Conservation (phyloP, 2,329 filamentous ascomycete species). For the Fusarium humuli region DNA sequence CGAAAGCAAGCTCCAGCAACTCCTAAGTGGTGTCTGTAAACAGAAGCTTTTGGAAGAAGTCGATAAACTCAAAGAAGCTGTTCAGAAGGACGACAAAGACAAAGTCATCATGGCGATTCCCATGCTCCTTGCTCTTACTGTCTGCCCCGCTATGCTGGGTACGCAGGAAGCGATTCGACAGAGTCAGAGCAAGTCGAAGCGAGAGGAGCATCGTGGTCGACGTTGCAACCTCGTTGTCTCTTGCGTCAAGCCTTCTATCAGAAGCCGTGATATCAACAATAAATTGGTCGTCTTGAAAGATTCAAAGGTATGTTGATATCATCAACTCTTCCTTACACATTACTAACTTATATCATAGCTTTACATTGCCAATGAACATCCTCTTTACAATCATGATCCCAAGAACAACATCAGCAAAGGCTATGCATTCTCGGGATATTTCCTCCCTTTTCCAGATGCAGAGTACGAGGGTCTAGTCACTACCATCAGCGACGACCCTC, state of each 20-base stretch:
- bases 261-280: constrained; percentile 57
- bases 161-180: constrained; percentile 60
- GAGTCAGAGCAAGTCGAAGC: constrained; percentile 58
- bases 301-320: constrained; percentile 48
- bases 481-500: constrained; percentile 61
- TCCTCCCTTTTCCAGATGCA: constrained; percentile 67
- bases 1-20: constrained; percentile 39
- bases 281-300: constrained; percentile 59
- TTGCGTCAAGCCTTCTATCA: constrained; percentile 60
- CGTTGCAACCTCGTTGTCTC: constrained; percentile 62
- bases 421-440: constrained; percentile 68
- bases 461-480: constrained; percentile 59
- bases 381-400: constrained; percentile 42
- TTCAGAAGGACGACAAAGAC: constrained; percentile 44
- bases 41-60: constrained; percentile 43
- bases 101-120: constrained; percentile 47
- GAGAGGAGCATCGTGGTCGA: constrained; percentile 60
- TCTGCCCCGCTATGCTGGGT: constrained; percentile 56
- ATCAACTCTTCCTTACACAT: background rate
- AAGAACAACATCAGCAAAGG: constrained; percentile 60
- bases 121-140: constrained; percentile 47
- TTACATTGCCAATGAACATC: constrained; percentile 47
- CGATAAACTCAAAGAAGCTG: constrained; percentile 44
- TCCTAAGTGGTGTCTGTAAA: constrained; percentile 41
- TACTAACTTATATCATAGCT: constrained; percentile 37